Conservation (phyloP, 257 asterid species). For the Misopates orontium region DNA sequence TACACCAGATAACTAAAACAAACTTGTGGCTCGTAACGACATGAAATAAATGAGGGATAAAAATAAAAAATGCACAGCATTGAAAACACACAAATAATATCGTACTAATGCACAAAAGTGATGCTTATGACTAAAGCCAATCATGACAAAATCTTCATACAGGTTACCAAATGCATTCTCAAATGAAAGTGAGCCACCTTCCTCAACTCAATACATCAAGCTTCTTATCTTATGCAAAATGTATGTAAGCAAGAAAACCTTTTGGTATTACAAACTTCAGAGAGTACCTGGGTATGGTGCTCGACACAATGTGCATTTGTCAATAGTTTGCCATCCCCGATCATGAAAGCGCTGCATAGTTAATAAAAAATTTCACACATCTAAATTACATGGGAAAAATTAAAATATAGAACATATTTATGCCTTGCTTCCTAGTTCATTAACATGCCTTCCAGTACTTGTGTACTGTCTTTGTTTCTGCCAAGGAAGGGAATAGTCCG, state of each 20-base stretch:
- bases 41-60: neutral
- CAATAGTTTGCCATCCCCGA: slow-evolving; percentile 84
- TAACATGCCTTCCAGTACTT: slow-evolving; percentile 91
- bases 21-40: slow-evolving; percentile 14
- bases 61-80: no score
- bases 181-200: no score
- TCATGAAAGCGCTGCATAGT: slow-evolving; percentile 82
- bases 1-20: slow-evolving; percentile 22
- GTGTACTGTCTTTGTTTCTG: slow-evolving; percentile 89
- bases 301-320: slow-evolving; percentile 98
- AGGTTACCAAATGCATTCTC: no score
- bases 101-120: no score
- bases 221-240: neutral
- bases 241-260: neutral
- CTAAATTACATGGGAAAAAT: neutral
- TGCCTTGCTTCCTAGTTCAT: neutral
- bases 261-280: slow-evolving; percentile 13
- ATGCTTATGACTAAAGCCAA: no score
- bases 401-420: neutral
- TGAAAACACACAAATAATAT: no score
- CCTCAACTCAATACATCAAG: no score
- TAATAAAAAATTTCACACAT: slow-evolving; percentile 5
- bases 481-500: slow-evolving; percentile 98
- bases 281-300: slow-evolving; percentile 72
- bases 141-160: no score